Conservation (phyloP, 208 protist species). For the Leishmania braziliensis region DNA sequence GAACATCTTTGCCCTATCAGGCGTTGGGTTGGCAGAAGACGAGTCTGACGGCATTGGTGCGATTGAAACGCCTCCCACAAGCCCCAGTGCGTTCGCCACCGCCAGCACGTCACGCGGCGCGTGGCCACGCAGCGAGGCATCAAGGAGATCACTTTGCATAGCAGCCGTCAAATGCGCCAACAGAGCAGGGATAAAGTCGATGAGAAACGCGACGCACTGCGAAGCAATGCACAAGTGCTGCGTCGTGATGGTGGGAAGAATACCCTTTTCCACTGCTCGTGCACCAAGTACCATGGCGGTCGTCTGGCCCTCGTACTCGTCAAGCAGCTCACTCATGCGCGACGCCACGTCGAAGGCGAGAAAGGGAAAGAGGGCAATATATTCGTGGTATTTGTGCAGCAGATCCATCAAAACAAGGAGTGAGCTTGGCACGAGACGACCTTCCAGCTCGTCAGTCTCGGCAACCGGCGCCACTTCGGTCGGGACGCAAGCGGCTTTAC, state of each 20-base stretch:
- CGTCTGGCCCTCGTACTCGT: conserved; percentile 70
- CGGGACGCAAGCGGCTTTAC: background rate
- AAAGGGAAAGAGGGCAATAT: conserved; percentile 76
- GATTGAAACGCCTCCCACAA: background rate
- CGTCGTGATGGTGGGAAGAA: conserved; percentile 80
- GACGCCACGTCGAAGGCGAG: conserved; percentile 81
- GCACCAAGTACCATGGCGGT: conserved; percentile 83
- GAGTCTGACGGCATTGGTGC: background rate
- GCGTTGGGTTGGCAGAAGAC: background rate
- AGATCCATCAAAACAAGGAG: conserved; percentile 78
- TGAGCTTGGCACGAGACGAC: conserved; percentile 68
- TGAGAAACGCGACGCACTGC: conserved; percentile 79
- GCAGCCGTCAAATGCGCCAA: conserved; percentile 30
- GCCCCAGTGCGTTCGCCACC: conserved; percentile 28
- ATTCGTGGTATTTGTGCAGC: conserved; percentile 76
- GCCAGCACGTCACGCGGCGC: conserved; percentile 15
- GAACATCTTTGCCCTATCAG: conserved; percentile 31
- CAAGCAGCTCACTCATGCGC: conserved; percentile 79
- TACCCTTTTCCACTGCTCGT: conserved; percentile 75
- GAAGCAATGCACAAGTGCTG: conserved; percentile 85
- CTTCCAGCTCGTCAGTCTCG: conserved; percentile 47
- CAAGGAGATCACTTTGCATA: background rate
- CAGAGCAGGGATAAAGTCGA: conserved; percentile 68
- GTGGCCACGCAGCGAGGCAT: background rate
- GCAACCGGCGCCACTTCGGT: background rate